These are phyloP conservation scores for Colletotrichum sp. DNA, from an alignment of 2,329 filamentous ascomycete species.

Conservation along the genomic window DNA sequence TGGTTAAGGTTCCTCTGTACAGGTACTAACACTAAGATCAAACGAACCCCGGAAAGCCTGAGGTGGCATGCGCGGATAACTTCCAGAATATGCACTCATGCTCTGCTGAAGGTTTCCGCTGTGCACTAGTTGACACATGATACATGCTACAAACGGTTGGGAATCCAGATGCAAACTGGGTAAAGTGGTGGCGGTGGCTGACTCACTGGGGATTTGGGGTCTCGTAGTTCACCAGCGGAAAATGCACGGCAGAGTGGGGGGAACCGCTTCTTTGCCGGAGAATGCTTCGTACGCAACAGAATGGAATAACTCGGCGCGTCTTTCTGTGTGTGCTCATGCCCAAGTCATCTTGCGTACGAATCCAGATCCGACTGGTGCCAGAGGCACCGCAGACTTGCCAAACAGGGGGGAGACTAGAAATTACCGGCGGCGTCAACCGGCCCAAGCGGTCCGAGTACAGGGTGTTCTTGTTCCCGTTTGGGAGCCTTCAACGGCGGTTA, in stretches of 20 bases:
- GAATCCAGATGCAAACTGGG: neutral
- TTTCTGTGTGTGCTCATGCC: neutral
- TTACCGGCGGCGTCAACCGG: neutral
- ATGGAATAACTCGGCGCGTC: neutral
- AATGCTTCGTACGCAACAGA: neutral
- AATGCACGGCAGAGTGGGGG: neutral
- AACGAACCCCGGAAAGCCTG: neutral
- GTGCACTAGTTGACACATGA: neutral
- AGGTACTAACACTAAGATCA: neutral
- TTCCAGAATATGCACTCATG: neutral
- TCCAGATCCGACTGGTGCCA: too few species aligned
- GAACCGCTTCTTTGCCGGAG: neutral
- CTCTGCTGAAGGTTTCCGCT: neutral
- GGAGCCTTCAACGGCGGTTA: neutral
- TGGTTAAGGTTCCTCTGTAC: neutral
- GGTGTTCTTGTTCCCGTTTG: neutral
- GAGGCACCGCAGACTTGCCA: too few species aligned
- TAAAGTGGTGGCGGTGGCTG: neutral
- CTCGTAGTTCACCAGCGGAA: neutral
- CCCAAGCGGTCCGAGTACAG: neutral
- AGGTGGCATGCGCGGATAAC: neutral
- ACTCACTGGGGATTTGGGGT: neutral
- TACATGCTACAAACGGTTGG: neutral
- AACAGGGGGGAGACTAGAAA: neutral
- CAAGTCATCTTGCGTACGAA: neutral